phyloP scores from a whole-genome alignment of 2,329 filamentous ascomycete species.

The Thelonectria blattea region DNA sequence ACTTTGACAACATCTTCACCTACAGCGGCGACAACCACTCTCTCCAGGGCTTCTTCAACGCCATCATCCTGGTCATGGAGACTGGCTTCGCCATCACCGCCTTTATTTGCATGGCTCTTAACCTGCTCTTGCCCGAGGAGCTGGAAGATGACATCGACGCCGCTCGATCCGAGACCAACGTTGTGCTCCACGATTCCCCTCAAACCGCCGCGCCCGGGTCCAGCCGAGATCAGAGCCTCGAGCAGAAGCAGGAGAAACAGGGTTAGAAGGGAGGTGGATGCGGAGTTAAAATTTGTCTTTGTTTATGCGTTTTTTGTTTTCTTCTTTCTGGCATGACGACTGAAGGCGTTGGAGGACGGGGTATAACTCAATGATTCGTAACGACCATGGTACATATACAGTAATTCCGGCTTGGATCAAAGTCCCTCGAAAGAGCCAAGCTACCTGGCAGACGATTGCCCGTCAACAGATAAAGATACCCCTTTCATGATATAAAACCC shows the following conservation, averaged over 20 bases:
- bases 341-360: slow-evolving; percentile 12
- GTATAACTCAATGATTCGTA: slow-evolving; percentile 5
- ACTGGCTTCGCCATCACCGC: slow-evolving; percentile 79
- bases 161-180: slow-evolving; percentile 26
- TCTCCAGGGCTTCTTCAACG: slow-evolving; percentile 76
- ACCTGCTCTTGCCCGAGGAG: slow-evolving; percentile 75
- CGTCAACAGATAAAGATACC: slow-evolving; percentile 14
- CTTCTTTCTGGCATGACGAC: slow-evolving; percentile 8
- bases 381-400: background rate
- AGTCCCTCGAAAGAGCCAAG: background rate
- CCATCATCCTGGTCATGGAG: slow-evolving; percentile 74
- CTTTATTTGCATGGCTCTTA: slow-evolving; percentile 74
- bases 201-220: slow-evolving; percentile 17
- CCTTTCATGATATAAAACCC: background rate
- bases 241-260: slow-evolving; percentile 19
- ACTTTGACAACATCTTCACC: slow-evolving; percentile 75
- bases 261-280: background rate
- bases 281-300: background rate
- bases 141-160: slow-evolving; percentile 62
- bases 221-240: slow-evolving; percentile 20
- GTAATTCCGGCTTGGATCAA: background rate
- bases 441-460: background rate
- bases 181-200: slow-evolving; percentile 22
- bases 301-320: background rate
- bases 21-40: slow-evolving; percentile 71